Evolutionary conservation across 257 asterid species (phyloP).

Genomic region (Plantago ovata): DNA sequence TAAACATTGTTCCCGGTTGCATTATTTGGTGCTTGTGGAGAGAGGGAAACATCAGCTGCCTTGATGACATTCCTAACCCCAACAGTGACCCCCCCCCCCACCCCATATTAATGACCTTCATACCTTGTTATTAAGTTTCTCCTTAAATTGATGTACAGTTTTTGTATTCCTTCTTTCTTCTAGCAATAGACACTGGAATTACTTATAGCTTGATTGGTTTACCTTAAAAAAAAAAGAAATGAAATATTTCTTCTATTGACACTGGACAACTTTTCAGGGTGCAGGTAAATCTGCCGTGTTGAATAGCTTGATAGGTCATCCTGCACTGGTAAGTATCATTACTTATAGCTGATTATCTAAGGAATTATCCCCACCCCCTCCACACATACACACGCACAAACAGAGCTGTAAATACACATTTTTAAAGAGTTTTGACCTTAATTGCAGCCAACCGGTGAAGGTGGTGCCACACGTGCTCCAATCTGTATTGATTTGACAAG

Average conservation of each 20-base stretch:
- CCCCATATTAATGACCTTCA: neutral
- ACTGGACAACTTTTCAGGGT: constrained; percentile 33
- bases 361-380: neutral
- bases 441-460: constrained; percentile 96
- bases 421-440: neutral
- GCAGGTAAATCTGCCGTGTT: constrained; percentile 96
- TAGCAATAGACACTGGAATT: too few relatives aligned
- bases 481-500: constrained; percentile 81
- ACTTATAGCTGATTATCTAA: constrained; percentile 9
- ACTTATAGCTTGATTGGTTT: too few relatives aligned
- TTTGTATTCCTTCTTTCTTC: too few relatives aligned
- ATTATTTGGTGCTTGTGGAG: neutral
- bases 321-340: constrained; percentile 81
- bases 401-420: too few relatives aligned
- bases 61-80: too few relatives aligned
- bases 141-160: neutral
- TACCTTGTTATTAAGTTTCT: neutral
- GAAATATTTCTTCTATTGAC: neutral
- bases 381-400: too few relatives aligned
- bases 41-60: too few relatives aligned
- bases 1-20: neutral
- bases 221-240: neutral
- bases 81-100: neutral
- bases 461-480: constrained; percentile 99
- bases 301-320: constrained; percentile 95